phyloP scores from a whole-genome alignment of 768 basidiomycete species.

The Trametes gibbosa region DNA sequence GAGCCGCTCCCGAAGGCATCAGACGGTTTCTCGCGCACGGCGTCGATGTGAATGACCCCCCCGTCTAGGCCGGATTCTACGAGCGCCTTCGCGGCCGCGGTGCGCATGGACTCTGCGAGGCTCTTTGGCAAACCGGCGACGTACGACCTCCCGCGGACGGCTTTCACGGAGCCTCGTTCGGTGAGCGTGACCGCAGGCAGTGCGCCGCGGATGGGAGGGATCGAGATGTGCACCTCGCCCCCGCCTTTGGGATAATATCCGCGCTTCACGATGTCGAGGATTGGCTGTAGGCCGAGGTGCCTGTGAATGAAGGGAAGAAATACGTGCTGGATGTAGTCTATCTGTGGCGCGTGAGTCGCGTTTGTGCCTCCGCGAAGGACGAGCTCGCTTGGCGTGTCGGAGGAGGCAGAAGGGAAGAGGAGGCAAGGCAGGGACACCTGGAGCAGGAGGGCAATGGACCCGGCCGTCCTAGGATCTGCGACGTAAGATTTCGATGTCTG shows the following conservation, averaged over 20 bases:
- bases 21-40: conserved; percentile 25
- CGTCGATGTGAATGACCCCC: conserved; percentile 26
- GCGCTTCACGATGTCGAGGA: conserved; percentile 49
- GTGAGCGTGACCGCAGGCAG: conserved; percentile 47
- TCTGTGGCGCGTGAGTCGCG: conserved; percentile 66
- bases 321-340: conserved; percentile 64
- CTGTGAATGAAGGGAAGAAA: conserved; percentile 65
- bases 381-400: conserved; percentile 41
- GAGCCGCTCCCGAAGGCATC: conserved; percentile 57
- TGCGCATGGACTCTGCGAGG: conserved; percentile 55
- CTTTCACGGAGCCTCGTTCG: conserved; percentile 52
- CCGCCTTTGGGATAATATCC: conserved; percentile 78
- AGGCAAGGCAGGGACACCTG: conserved; percentile 72
- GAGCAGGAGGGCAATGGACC: conserved; percentile 66
- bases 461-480: conserved; percentile 58
- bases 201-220: conserved; percentile 37
- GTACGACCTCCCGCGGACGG: conserved; percentile 58
- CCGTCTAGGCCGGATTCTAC: conserved; percentile 35
- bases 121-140: conserved; percentile 59
- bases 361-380: conserved; percentile 71
- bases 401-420: conserved; percentile 44
- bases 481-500: conserved; percentile 39
- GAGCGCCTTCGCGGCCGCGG: conserved; percentile 49
- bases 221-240: conserved; percentile 50
- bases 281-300: conserved; percentile 47